Conservation (phyloP, 169 alveolate species). For the Toxoplasma gondii region DNA sequence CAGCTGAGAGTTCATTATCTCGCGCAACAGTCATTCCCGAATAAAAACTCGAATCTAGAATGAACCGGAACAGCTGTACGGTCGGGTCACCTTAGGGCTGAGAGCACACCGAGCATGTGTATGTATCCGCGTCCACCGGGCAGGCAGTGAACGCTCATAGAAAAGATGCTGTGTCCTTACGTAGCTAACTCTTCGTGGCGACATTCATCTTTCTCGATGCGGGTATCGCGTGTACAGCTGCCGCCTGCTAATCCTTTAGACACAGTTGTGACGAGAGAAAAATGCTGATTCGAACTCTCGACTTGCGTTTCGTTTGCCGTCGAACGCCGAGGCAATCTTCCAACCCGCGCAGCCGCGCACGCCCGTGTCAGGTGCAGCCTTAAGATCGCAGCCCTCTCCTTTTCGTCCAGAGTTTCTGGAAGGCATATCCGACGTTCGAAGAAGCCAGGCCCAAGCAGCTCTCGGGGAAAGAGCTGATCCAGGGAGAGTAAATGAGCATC, state of each 20-base stretch:
- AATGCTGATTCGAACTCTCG: not conserved
- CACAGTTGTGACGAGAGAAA: not conserved
- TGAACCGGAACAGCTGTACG: no score
- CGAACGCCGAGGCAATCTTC: not conserved
- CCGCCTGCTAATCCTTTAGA: not conserved
- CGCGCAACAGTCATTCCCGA: no score
- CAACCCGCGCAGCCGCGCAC: not conserved
- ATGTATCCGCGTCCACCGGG: no score
- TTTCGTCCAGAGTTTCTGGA: not conserved
- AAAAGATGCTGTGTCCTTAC: not conserved
- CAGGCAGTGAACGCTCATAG: not conserved
- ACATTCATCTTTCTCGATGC: not conserved
- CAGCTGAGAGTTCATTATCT: no score
- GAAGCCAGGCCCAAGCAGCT: conserved; percentile 15
- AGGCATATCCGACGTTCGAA: not conserved
- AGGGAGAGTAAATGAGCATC: not conserved
- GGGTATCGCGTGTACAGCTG: not conserved
- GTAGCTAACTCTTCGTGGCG: not conserved
- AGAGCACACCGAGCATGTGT: not conserved
- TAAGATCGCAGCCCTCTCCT: not conserved
- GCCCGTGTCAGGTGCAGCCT: not conserved
- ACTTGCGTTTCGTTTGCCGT: not conserved
- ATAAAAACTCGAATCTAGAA: no score
- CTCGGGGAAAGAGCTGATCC: conserved; percentile 20
- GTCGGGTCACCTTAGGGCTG: not conserved